Base-by-base conservation (phyloP, 345 rosid genomes). In the Orychophragmus violaceus region DNA sequence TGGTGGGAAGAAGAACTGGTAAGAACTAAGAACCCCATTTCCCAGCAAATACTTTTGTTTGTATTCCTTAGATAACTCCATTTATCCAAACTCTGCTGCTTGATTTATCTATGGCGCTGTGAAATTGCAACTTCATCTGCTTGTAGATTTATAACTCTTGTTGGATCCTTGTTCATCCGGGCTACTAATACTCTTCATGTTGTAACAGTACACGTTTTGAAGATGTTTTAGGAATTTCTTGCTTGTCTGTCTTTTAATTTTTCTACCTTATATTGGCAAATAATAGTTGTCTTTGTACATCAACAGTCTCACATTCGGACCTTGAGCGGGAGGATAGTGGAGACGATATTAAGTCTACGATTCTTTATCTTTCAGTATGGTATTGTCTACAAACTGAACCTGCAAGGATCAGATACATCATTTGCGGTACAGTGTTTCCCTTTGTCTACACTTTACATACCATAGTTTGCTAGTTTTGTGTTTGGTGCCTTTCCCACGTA, bases 1-100 rank as follows among this genome's bases (percentile, higher is more conserved):
- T 94, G 99, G 97, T 94, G 99, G 99, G 99, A 94, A 57, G 96
- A 94, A 60, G 97, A 94, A 71, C 77, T 90, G 91, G 99, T 93
- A 90, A 63, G 73, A 45, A 68, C 41, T 66, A 90, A 63, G 73
- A 45, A 68, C 41, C 55, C n/a, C n/a, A 17, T 11, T 12, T 35
- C 29, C 27, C 50, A 35, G 49, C 17, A 10, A 19, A 5, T 10
- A 4, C 0, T 25, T 27, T 25, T 14, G 35, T 41, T 46, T 62
- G 10, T 33, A 10, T 33, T 10, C 13, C 37, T 33, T 10, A 13
- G 11, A 27, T 62, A 62, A 24, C 17, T 60, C 53, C 53, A 28
- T 45, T 45, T 28, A 45, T 45, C 29, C 39, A 29, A 29, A 12
- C 42, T 48, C 37, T 19, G 8, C 54, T n/a, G 29, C 6, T 61